Evolutionary conservation across 495 filamentous ascomycete genomes (phyloP), one percentile per base, ranked within the genome.

Genomic region (Trichoderma parareesei): DNA sequence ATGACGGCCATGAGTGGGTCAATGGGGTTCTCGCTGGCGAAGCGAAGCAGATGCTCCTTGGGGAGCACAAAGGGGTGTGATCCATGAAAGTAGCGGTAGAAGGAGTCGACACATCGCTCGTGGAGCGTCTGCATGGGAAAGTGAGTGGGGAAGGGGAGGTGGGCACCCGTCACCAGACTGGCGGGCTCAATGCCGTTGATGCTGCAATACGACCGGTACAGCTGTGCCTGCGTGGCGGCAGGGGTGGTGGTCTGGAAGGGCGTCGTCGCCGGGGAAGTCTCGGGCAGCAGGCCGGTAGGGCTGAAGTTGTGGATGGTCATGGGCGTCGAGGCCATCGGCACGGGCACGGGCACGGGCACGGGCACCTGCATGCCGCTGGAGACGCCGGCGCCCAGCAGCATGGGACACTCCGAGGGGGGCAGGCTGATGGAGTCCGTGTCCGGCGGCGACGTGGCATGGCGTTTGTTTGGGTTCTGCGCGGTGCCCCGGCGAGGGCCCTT

Each of bases 61-160:
- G 81, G 81, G 4, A 87, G 78, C 61, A 85, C 73, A 67, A 91
- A 83, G 0, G 90, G 90, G 70, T 93, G 90, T 4, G 84, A 81
- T 4, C 78, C 78, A 67, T 91, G 85, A 70, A 92, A 92, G 74
- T 85, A 82, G 75, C 78, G 78, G 67, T 82, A 85, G 67, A 84
- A 85, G 41, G 82, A 75, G 61, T 85, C 81, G 64, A 84, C 76
- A 65, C 81, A 84, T 37, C 81, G 73, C 63, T 82, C 78, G 3
- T 75, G 73, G 48, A 81, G 67, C 9, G 70, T 78, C 55, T 71
- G 69, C 38, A 68, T 64, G 1, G 71, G 60, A 13, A 55, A 20
- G 33, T 61, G 53, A 35, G 41, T 20, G 57, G 55, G n/a, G 64
- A 60, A 18, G 18, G 53, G 53, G 9, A 57, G 53, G 53, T 57